Percentiles rank a stretch among this genome's conserved stretches.
Conservation (phyloP, 129 eudicot genomes). For the Saussurea involucrata region DNA sequence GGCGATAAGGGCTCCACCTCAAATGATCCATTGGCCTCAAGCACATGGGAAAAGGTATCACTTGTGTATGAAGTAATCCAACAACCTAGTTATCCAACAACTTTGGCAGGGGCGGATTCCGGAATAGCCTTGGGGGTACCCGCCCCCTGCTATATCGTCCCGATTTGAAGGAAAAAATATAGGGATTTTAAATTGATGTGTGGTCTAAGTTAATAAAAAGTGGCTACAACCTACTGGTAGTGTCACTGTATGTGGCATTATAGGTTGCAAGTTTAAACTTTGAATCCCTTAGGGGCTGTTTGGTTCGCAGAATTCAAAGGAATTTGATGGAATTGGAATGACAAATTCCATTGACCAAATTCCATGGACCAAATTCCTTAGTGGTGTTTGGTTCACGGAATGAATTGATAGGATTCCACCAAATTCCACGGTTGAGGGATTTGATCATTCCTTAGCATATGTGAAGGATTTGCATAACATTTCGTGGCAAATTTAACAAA, state of each 20-base stretch:
- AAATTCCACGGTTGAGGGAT: too few relatives aligned
- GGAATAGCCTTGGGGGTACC: not conserved
- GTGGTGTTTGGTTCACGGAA: too few relatives aligned
- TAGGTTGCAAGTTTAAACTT: not conserved
- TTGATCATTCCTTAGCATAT: too few relatives aligned
- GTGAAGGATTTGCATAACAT: too few relatives aligned
- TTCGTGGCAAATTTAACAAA: too few relatives aligned
- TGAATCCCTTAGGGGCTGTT: not conserved
- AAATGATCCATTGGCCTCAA: conserved; percentile 44
- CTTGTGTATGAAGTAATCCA: too few relatives aligned
- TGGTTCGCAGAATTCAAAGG: too few relatives aligned
- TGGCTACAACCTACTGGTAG: not conserved
- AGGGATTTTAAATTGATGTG: not conserved
- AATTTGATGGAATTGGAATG: too few relatives aligned
- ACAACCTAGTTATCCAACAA: not conserved
- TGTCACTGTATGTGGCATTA: not conserved
- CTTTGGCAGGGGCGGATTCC: not conserved
- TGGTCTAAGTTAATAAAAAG: not conserved
- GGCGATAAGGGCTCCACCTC: conserved; percentile 16
- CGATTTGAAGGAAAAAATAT: not conserved
- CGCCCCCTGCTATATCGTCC: not conserved
- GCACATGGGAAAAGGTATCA: conserved; percentile 51
- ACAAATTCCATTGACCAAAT: too few relatives aligned
- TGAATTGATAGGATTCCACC: too few relatives aligned
- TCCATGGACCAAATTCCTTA: too few relatives aligned